These are phyloP conservation scores for Aspergillus fumigatus DNA, from an alignment of 2,329 filamentous ascomycete species.

Conservation along the genomic window DNA sequence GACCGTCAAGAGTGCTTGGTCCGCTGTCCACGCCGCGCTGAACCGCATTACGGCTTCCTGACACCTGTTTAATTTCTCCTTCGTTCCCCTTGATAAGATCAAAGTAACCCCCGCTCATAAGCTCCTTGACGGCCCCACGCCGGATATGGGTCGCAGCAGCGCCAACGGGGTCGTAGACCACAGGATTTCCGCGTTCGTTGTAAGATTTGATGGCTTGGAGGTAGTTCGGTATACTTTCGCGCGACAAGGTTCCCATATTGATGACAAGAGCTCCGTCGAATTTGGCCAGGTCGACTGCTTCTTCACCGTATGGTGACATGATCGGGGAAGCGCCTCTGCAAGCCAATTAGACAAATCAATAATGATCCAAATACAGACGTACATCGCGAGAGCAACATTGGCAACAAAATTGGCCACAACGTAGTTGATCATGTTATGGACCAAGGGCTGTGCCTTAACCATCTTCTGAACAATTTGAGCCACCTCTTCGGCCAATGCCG, in stretches of 20 bases:
- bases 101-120: conserved; percentile 72
- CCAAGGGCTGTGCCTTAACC: conserved; percentile 62
- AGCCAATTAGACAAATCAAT: conserved; percentile 11
- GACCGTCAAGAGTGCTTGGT: conserved; percentile 48
- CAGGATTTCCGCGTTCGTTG: conserved; percentile 68
- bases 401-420: conserved; percentile 95
- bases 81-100: conserved; percentile 93
- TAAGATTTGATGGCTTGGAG: conserved; percentile 72
- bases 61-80: conserved; percentile 73
- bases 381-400: conserved; percentile 76
- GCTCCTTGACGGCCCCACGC: conserved; percentile 62
- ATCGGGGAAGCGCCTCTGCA: conserved; percentile 75
- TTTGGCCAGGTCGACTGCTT: conserved; percentile 73
- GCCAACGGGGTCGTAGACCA: conserved; percentile 86
- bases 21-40: conserved; percentile 85
- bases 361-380: conserved; percentile 10
- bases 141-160: conserved; percentile 77
- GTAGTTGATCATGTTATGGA: conserved; percentile 96
- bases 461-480: conserved; percentile 57
- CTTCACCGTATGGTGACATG: conserved; percentile 83
- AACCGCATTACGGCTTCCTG: conserved; percentile 52
- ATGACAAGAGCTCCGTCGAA: conserved; percentile 77
- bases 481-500: conserved; percentile 31
- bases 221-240: conserved; percentile 68
- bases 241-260: conserved; percentile 91